Evolutionary conservation across 1,284 basidiomycete genomes (phyloP), one percentile per base, ranked within the genome.

Genomic region (Ustilago sp.): DNA sequence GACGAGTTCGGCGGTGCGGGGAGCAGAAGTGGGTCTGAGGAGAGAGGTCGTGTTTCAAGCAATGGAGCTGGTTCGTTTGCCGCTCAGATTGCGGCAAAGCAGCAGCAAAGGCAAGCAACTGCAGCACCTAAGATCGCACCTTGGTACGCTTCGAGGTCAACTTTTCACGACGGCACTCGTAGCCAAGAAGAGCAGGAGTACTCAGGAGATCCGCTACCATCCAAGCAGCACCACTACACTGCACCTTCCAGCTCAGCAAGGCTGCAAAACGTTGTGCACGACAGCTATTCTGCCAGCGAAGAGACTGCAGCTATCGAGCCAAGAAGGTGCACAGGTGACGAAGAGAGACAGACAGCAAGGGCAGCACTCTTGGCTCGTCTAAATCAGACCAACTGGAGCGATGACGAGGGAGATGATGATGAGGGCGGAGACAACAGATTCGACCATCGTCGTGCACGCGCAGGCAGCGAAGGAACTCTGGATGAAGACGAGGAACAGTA

Each of bases 301-400:
- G 35, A n/a, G 4, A 11, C 3, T 13, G 8, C 35, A 8, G 52
- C 52, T 13, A 43, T 47, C 48, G 23, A 50, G 48, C 48, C 28
- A 32, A 31, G 8, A 32, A 45, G 41, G 23, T 23, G 15, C 23
- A 12, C 55, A 50, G 52, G 52, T 4, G 45, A 17, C 11, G 28
- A 69, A 19, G 56, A 17, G 7, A 39, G 55, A 23, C 63, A 48
- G 51, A 35, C 64, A n/a, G 62, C 69, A 5, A 62, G 67, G 19
- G 56, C 58, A 13, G 74, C 70, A 15, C 54, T 77, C 35, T 64
- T 79, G 19, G 74, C 74, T 23, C 68, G 70, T 34, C 64, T 79
- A 8, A 68, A 79, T 28, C 66, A 70, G 17, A 76, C 74, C 51
- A 63, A 70, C 38, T 79, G 77, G 77, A 79, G 74, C 51, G 77